Evolutionary conservation across 2,329 filamentous ascomycete species (phyloP), one percentile per base, ranked within the genome.

Genomic region (Fusarium verticillioides): DNA sequence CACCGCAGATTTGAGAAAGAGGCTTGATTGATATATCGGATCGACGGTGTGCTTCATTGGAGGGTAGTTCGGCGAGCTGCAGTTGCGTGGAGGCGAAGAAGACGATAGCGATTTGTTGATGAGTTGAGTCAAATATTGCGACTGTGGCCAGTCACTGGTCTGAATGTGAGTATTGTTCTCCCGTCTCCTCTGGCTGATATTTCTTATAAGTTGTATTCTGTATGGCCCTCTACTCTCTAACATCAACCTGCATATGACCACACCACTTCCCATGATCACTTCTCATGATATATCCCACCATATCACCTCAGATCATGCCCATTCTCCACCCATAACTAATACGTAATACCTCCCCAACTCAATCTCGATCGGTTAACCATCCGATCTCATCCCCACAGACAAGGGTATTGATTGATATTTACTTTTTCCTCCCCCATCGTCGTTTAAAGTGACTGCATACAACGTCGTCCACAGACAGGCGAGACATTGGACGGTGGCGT

Each of bases 401-500:
- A 50, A 50, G 42, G 56, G 42, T 26, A 36, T 36, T 23, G 19
- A n/a, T 37, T 23, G 19, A n/a, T 37, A 37, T 37, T 58, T 58
- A 50, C 42, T 58, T 58, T 47, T 58, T 28, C 30, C 30, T 21
- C 30, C 18, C 28, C 18, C 30, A 46, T 40, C 18, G 4, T 37
- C 40, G 18, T 53, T 42, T 59, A 56, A 44, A 69, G 34, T 69
- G 54, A 50, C 50, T 57, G 54, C 50, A 69, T 60, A 59, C 32
- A 56, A 62, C 40, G 40, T 50, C 50, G 39, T 53, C 62, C 49
- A 69, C 47, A 52, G 39, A 71, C 63, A 72, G 63, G 63, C 69
- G 69, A 72, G 69, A 72, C 69, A 72, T 72, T 72, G 59, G 30
- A 36, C 21, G n/a, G 69, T 72, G 69, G 68, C 69, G 69, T 68